Evolutionary conservation across 164 flowering plant species (phyloP).

Genomic region (Liriodendron chinense): DNA sequence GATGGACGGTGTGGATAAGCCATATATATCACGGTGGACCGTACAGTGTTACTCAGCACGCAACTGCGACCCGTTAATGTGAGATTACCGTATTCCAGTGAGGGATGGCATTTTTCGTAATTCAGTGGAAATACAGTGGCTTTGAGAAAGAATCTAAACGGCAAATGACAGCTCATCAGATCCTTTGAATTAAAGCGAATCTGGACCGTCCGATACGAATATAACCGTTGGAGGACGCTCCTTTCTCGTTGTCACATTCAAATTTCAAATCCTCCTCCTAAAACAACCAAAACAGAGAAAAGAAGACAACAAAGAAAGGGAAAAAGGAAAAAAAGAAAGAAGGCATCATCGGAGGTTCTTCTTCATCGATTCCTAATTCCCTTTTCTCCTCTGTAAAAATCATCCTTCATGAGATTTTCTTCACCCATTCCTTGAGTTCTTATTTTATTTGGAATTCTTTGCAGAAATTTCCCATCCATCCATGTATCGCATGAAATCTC

Average conservation of each 20-base stretch:
- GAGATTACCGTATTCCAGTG: too few species aligned
- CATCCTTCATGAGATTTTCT: background rate
- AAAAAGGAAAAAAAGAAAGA: background rate
- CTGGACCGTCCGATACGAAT: background rate
- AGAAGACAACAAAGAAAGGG: background rate
- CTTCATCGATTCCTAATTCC: background rate
- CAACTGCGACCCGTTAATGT: too few species aligned
- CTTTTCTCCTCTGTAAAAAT: background rate
- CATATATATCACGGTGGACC: too few species aligned
- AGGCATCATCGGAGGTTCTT: background rate
- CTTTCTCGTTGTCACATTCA: background rate
- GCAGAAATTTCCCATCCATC: background rate
- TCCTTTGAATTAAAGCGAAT: background rate
- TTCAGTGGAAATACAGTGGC: too few species aligned
- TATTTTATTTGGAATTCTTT: background rate
- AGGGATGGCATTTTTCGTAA: too few species aligned
- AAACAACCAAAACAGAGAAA: background rate
- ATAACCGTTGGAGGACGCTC: slow-evolving; percentile 11
- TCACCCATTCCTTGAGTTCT: too few species aligned
- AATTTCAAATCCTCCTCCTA: background rate
- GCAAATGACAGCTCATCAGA: too few species aligned
- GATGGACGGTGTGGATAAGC: too few species aligned
- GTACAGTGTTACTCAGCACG: too few species aligned
- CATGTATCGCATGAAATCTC: slow-evolving; percentile 24
- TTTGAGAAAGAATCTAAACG: too few species aligned